A percentile compares a stretch with the other conserved stretches of the same genome.
Evolutionary conservation across 495 filamentous ascomycete species (phyloP).

Genomic region (Annulohypoxylon stygium): DNA sequence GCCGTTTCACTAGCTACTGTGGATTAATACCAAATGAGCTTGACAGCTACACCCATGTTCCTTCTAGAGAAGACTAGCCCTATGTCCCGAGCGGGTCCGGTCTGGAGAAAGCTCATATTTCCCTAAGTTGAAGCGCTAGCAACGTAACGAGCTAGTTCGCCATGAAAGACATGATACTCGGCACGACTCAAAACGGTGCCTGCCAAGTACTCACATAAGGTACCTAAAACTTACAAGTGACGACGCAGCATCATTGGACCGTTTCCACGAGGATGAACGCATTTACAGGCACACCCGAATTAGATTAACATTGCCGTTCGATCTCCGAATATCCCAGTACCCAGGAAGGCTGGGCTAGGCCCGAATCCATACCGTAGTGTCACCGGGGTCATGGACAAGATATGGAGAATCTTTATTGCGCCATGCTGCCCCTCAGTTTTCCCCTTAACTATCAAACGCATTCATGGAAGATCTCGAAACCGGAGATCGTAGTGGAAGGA

Average conservation of each 20-base stretch:
- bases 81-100: neutral
- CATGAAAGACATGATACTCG: neutral
- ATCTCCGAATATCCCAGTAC: neutral
- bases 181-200: neutral
- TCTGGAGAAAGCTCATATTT: constrained; percentile 1
- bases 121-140: neutral
- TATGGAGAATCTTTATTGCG: constrained; percentile 5
- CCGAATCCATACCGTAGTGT: neutral
- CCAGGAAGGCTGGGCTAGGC: neutral
- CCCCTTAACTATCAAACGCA: neutral
- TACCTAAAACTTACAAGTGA: neutral
- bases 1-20: constrained; percentile 2
- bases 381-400: neutral
- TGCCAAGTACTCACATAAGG: neutral
- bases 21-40: constrained; percentile 9
- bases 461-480: constrained; percentile 3
- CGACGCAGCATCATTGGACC: neutral
- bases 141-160: neutral
- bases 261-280: neutral
- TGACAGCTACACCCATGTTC: constrained; percentile 5
- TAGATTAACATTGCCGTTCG: neutral
- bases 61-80: neutral
- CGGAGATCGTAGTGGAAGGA: neutral
- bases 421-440: neutral
- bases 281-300: neutral